Conservation (phyloP, 2,329 filamentous ascomycete species). For the Aspergillus intermedius region DNA sequence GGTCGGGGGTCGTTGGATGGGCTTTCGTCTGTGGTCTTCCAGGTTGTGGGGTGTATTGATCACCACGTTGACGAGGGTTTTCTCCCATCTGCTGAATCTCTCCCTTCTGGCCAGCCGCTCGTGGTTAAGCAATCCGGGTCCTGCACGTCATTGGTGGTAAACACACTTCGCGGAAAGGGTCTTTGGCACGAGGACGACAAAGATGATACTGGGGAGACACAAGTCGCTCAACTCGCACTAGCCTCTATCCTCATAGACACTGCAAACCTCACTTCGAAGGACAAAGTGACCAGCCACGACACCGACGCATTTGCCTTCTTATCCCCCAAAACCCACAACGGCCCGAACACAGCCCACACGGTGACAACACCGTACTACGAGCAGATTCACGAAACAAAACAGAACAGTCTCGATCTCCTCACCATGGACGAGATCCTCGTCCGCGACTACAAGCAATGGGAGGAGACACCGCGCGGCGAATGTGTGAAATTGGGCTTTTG, state of each 20-base stretch:
- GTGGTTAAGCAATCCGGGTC: constrained; percentile 52
- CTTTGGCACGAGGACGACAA: constrained; percentile 37
- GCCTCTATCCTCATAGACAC: constrained; percentile 42
- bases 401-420: constrained; percentile 47
- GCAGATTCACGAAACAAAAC: constrained; percentile 49
- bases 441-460: constrained; percentile 61
- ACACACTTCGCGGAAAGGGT: constrained; percentile 42
- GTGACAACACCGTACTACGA: constrained; percentile 40
- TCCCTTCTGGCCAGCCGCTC: constrained; percentile 40
- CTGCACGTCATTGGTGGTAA: constrained; percentile 52
- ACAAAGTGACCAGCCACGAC: constrained; percentile 44
- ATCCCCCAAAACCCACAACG: constrained; percentile 42
- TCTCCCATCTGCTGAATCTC: constrained; percentile 33
- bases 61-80: constrained; percentile 56
- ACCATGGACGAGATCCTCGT: constrained; percentile 51
- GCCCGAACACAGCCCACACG: constrained; percentile 19
- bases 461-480: constrained; percentile 31
- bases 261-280: constrained; percentile 37
- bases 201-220: constrained; percentile 25
- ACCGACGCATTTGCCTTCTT: constrained; percentile 46
- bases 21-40: constrained; percentile 36
- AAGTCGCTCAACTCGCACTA: constrained; percentile 35
- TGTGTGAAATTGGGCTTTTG: constrained; percentile 50
- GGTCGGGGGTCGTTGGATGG: constrained; percentile 43
- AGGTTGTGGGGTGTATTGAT: constrained; percentile 52